Evolutionary conservation across 1,284 basidiomycete species (phyloP).

Genomic region (Rhizoctonia solani): DNA sequence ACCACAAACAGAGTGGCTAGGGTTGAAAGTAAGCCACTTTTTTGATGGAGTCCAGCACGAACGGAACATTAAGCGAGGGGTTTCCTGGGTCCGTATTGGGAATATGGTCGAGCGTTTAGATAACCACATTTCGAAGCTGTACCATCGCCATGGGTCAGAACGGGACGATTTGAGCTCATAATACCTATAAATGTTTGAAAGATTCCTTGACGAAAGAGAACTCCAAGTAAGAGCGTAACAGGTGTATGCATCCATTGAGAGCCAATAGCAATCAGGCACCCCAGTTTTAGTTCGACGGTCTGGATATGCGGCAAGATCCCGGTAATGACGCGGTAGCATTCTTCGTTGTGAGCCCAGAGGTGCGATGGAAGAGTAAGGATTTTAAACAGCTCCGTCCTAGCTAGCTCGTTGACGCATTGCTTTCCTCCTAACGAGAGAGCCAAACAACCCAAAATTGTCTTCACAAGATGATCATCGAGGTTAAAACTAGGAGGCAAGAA

Average conservation of each 20-base stretch:
- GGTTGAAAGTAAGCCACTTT: background rate
- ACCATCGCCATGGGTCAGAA: background rate
- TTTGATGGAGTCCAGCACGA: background rate
- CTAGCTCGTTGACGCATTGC: background rate
- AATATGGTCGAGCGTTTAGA: background rate
- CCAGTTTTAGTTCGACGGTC: background rate
- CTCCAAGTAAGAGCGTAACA: background rate
- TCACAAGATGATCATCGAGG: background rate
- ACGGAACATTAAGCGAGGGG: background rate
- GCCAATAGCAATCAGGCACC: background rate
- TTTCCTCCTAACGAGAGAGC: background rate
- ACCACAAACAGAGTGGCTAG: background rate
- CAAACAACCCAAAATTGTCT: background rate
- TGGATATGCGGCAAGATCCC: background rate
- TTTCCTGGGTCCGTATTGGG: background rate
- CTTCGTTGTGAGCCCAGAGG: conserved; percentile 1
- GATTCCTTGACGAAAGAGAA: background rate
- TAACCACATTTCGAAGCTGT: background rate
- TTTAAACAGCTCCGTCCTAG: background rate
- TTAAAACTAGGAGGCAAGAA: background rate
- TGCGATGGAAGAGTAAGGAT: conserved; percentile 1
- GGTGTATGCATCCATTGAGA: conserved; percentile 6
- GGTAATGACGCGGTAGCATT: background rate
- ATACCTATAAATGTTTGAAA: background rate
- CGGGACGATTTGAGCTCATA: background rate